Percentiles rank a stretch among this genome's conserved stretches.
Conservation (phyloP, 1,139 yeast genomes). For the Suhomyces terraborum region DNA sequence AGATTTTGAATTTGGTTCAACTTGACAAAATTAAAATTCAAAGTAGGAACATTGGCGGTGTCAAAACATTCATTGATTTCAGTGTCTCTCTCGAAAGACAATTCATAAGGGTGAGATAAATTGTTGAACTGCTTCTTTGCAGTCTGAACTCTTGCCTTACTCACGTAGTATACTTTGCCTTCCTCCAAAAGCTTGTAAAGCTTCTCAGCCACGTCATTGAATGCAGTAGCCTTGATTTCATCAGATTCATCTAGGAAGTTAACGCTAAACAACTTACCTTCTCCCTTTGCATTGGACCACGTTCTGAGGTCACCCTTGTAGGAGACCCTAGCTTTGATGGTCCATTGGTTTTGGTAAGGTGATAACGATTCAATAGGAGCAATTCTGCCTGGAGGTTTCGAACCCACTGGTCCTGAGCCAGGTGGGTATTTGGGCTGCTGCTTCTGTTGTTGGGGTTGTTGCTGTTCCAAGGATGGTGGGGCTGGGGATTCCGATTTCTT, state of each 20-base stretch:
- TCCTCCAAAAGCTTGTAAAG: conserved; percentile 76
- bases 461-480: conserved; percentile 11
- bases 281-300: conserved; percentile 85
- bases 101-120: conserved; percentile 85
- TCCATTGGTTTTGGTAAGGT: conserved; percentile 90
- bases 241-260: conserved; percentile 92
- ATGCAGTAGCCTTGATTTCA: conserved; percentile 95
- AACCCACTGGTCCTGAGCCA: conserved; percentile 17
- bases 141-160: conserved; percentile 77
- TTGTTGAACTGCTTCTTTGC: conserved; percentile 88
- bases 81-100: conserved; percentile 79
- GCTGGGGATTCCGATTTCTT: conserved; percentile 23
- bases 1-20: conserved; percentile 64
- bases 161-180: conserved; percentile 84
- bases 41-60: conserved; percentile 67
- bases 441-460: conserved; percentile 10
- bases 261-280: conserved; percentile 86
- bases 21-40: conserved; percentile 74
- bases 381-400: conserved; percentile 31
- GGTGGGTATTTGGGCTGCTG: conserved; percentile 21
- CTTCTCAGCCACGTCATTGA: conserved; percentile 82
- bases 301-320: conserved; percentile 85
- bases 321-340: conserved; percentile 88
- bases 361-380: conserved; percentile 85
- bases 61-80: conserved; percentile 72